A percentile compares a stretch with the other conserved stretches of the same genome.
phyloP scores from a whole-genome alignment of 1,284 basidiomycete species.

The Hortiboletus rubellus region DNA sequence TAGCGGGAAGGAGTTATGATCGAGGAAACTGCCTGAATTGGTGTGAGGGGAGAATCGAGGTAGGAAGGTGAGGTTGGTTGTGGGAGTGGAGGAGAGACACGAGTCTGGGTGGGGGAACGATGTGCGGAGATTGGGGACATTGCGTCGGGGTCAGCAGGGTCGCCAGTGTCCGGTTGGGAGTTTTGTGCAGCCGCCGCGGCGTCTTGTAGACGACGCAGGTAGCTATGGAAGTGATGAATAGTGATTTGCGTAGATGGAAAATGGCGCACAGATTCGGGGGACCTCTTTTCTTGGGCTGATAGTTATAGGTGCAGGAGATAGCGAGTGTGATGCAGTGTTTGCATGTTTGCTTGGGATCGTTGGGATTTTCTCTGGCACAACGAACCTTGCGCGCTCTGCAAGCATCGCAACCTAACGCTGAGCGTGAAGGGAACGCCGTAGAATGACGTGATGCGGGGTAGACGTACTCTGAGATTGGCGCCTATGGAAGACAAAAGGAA shows the following conservation, averaged over 20 bases:
- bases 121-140: conserved; percentile 50
- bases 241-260: neutral
- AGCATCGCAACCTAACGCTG: conserved; percentile 71
- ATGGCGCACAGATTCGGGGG: conserved; percentile 80
- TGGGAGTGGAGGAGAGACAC: conserved; percentile 48
- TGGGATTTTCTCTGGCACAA: conserved; percentile 74
- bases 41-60: conserved; percentile 50
- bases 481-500: conserved; percentile 44
- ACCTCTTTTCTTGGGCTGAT: conserved; percentile 88
- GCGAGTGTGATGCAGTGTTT: conserved; percentile 82
- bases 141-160: conserved; percentile 41
- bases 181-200: conserved; percentile 44
- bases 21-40: conserved; percentile 38
- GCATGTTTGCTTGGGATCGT: conserved; percentile 73
- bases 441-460: conserved; percentile 15
- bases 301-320: conserved; percentile 86
- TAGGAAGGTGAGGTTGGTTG: conserved; percentile 50
- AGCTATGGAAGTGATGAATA: conserved; percentile 43
- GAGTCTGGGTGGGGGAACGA: conserved; percentile 42
- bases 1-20: conserved; percentile 66
- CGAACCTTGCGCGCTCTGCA: conserved; percentile 81
- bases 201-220: conserved; percentile 75
- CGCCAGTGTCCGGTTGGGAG: conserved; percentile 30
- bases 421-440: conserved; percentile 14
- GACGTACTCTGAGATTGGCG: conserved; percentile 75